A percentile compares a stretch with the other conserved stretches of the same genome.
Conservation (phyloP, 1,139 yeast genomes). For the Pichia sp. region DNA sequence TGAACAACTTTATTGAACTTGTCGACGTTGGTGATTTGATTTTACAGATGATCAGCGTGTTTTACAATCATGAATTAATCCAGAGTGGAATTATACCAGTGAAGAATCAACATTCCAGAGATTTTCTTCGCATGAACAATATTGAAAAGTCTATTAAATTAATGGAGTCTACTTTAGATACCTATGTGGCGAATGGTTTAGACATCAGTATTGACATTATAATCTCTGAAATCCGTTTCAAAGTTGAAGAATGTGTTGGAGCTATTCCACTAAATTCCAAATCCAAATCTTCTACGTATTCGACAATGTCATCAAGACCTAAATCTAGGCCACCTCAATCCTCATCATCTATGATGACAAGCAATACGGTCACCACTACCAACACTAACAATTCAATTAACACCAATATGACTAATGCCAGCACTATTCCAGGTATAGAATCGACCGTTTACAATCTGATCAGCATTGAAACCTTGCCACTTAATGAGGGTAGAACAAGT, state of each 20-base stretch:
- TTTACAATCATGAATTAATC: conserved; percentile 81
- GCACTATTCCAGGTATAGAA: conserved; percentile 3
- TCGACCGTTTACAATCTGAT: conserved; percentile 35
- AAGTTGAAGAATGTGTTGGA: conserved; percentile 18
- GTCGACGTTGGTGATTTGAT: conserved; percentile 91
- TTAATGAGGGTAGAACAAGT: conserved; percentile 44
- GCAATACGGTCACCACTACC: not conserved
- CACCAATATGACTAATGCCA: not conserved
- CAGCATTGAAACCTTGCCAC: conserved; percentile 19
- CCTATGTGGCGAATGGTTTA: conserved; percentile 86
- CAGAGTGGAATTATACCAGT: conserved; percentile 45
- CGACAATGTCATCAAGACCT: conserved; percentile 1
- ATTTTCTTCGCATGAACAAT: conserved; percentile 73
- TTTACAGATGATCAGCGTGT: conserved; percentile 87
- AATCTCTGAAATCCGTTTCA: conserved; percentile 57
- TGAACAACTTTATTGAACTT: conserved; percentile 80
- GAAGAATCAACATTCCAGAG: conserved; percentile 52
- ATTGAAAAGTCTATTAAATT: conserved; percentile 64
- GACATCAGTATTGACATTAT: conserved; percentile 86
- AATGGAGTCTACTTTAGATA: conserved; percentile 78
- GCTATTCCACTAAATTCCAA: conserved; percentile 11
- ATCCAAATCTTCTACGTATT: conserved; percentile 2
- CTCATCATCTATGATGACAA: conserved; percentile 9
- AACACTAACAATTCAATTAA: not conserved
- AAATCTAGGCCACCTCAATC: conserved; percentile 10